Evolutionary conservation across 371 early-diverging fungal genomes (phyloP), one percentile per base, ranked within the genome.

Genomic region (Rhizopus stolonifer): DNA sequence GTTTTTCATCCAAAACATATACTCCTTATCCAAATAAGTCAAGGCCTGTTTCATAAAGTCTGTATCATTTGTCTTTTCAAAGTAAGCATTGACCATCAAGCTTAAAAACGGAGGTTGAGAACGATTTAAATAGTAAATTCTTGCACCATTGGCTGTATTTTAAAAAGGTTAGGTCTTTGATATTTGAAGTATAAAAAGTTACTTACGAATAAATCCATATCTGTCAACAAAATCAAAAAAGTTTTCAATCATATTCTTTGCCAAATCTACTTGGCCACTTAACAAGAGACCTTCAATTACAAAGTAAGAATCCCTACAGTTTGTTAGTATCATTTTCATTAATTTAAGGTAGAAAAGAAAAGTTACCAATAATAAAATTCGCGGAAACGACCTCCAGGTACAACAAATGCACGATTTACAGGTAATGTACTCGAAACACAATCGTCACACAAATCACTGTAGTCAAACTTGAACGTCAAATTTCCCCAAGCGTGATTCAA

Each of bases 291-390:
- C 97, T 52, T 90, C 80, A 21, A 91, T 55, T 8, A 89, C 85
- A 77, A 90, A 96, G 60, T 78, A 94, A 15, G 86, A 80, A 60
- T 96, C 96, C 76, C 76, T 75, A 63, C 42, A 29, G 22, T 15
- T 18, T 1, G 22, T 13, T 14, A 18, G 25, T 7, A 38, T 19
- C 18, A 9, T 48, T 1, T 34, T 24, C 25, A 31, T 47, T 47
- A 8, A 14, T 40, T 5, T n/a, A n/a, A n/a, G n/a, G n/a, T n/a
- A n/a, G n/a, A n/a, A n/a, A n/a, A n/a, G n/a, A n/a, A n/a, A n/a
- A n/a, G n/a, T 39, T 68, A 70, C 95, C 94, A 94, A 65, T 96
- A 93, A 67, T 94, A 94, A 23, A 85, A 75, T 79, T 96, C 95
- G 47, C 88, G 68, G 60, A 96, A 96, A 46, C 94, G 67, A 3